Evolutionary conservation across 305 asterid species (phyloP).

Genomic region (Fraxinus dipetala): DNA sequence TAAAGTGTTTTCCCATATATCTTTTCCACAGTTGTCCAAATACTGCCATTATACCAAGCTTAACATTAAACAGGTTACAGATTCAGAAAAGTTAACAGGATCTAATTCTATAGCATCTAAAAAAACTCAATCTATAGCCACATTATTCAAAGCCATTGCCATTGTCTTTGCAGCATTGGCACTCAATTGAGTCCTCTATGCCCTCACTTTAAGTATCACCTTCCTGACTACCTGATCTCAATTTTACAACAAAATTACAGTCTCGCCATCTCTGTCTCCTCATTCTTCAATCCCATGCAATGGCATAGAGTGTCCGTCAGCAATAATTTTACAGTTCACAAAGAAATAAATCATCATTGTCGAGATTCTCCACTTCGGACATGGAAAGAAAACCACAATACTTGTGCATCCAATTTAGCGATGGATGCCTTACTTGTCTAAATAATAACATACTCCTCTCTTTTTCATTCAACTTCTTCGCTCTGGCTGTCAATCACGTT

Average conservation of each 20-base stretch:
- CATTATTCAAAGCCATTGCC: not conserved
- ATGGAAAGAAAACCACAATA: not conserved
- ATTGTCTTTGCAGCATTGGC: not conserved
- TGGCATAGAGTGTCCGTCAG: not conserved
- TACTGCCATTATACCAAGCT: no score
- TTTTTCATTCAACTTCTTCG: slow-evolving; percentile 16
- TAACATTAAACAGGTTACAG: not conserved
- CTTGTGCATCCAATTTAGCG: not conserved
- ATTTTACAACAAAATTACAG: not conserved
- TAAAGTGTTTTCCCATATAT: no score
- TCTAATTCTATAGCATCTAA: not conserved
- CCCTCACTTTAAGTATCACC: not conserved
- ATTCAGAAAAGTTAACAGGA: not conserved
- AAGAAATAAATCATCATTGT: not conserved
- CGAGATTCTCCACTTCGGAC: not conserved
- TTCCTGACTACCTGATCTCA: not conserved
- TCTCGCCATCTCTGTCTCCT: not conserved
- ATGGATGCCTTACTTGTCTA: not conserved
- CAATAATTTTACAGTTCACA: not conserved
- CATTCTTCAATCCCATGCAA: not conserved
- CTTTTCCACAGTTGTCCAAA: no score
- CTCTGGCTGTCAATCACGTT: slow-evolving; percentile 13
- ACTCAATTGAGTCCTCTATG: not conserved
- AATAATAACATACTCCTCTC: not conserved
- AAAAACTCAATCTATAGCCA: not conserved